Evolutionary conservation across 73 alveolate genomes (phyloP).

Genomic region (Paramecium sexaurelia): DNA sequence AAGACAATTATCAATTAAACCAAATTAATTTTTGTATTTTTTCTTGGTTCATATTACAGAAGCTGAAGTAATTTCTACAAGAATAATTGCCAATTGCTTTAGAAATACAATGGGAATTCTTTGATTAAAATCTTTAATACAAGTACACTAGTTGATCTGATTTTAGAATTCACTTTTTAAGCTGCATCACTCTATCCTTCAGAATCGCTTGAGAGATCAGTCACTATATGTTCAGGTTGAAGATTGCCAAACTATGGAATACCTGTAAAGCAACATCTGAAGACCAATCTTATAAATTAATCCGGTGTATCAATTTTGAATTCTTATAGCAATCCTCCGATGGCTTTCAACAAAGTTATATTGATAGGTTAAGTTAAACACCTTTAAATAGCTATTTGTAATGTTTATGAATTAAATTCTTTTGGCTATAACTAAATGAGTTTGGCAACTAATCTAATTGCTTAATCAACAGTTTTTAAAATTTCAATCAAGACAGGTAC

Average conservation of each 20-base stretch:
- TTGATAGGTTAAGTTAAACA: not conserved
- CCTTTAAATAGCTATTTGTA: not conserved
- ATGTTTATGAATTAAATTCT: not conserved
- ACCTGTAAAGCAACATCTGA: not conserved
- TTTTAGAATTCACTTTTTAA: not conserved
- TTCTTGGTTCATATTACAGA: constrained; percentile 12
- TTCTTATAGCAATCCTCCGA: constrained; percentile 10
- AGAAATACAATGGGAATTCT: constrained; percentile 20
- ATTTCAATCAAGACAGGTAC: not conserved
- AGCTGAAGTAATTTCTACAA: not conserved
- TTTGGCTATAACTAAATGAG: not conserved
- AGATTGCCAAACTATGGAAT: not conserved
- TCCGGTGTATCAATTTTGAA: constrained; percentile 34
- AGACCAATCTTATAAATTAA: not conserved
- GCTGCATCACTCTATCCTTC: constrained; percentile 39
- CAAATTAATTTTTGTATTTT: not conserved
- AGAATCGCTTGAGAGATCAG: constrained; percentile 38
- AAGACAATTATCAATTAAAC: not conserved
- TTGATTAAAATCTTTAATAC: not conserved
- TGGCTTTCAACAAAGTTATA: constrained; percentile 9
- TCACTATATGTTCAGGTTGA: not conserved
- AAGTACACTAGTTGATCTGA: not conserved
- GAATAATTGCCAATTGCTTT: constrained; percentile 29
- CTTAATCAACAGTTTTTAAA: not conserved
- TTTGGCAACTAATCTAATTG: not conserved